Conservation (phyloP, 495 filamentous ascomycete species). For the Amniculicola lignicola region DNA sequence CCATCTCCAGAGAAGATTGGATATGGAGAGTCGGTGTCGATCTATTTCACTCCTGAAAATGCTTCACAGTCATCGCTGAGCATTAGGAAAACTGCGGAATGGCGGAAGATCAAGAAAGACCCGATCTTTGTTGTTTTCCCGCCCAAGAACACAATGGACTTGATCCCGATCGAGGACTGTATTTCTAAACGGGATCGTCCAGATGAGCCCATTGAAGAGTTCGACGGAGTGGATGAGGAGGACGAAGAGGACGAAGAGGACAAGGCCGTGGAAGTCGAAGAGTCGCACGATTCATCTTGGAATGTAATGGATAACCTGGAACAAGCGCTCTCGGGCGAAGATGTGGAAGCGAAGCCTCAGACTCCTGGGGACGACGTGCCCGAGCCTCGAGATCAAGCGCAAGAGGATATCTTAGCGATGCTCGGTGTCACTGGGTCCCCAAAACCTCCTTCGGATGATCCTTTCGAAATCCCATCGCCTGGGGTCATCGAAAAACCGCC, state of each 20-base stretch:
- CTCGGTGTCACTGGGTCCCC: conserved; percentile 43
- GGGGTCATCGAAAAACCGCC: conserved; percentile 6
- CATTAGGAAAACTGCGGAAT: conserved; percentile 39
- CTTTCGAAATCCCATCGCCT: not conserved
- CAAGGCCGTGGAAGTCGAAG: too few species aligned
- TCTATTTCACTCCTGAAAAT: conserved; percentile 39
- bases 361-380: not conserved
- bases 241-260: conserved; percentile 19
- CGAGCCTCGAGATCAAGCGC: conserved; percentile 23
- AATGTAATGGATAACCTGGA: conserved; percentile 41
- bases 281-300: conserved; percentile 22
- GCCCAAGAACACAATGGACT: not conserved
- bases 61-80: conserved; percentile 36
- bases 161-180: conserved; percentile 34
- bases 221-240: conserved; percentile 17
- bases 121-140: conserved; percentile 39
- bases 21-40: conserved; percentile 41
- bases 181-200: conserved; percentile 34
- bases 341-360: conserved; percentile 3
- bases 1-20: conserved; percentile 22
- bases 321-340: conserved; percentile 28
- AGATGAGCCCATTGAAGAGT: too few species aligned
- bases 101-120: conserved; percentile 39
- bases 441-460: conserved; percentile 36
- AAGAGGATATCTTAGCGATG: conserved; percentile 42